Percentiles rank a stretch among this genome's conserved stretches.
Conservation (phyloP, 768 basidiomycete genomes). For the Astraeus odoratus region DNA sequence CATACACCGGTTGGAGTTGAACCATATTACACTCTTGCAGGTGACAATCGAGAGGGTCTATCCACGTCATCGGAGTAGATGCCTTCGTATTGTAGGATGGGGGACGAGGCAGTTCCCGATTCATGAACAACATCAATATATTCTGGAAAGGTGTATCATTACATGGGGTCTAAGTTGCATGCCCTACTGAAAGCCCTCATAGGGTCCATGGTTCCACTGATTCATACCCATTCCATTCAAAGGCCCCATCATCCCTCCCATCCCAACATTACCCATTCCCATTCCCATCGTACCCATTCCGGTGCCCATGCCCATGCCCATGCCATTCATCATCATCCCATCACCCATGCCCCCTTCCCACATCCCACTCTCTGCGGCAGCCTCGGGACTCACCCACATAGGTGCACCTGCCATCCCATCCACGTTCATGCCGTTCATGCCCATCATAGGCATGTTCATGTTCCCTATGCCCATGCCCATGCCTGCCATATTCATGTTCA, state of each 20-base stretch:
- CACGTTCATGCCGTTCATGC: slow-evolving; percentile 36
- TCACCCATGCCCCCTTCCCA: slow-evolving; percentile 34
- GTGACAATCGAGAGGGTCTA: no score
- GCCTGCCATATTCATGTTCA: slow-evolving; percentile 33
- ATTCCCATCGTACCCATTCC: slow-evolving; percentile 33
- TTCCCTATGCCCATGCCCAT: slow-evolving; percentile 34
- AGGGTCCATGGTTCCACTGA: slow-evolving; percentile 30
- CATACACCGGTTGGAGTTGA: no score
- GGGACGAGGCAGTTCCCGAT: no score
- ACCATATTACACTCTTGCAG: no score
- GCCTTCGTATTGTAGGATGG: no score
- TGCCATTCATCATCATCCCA: slow-evolving; percentile 38
- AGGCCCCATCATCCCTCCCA: slow-evolving; percentile 26
- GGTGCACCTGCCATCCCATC: slow-evolving; percentile 22
- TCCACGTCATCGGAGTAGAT: no score
- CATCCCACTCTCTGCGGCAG: slow-evolving; percentile 28
- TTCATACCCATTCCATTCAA: slow-evolving; percentile 36
- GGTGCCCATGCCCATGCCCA: slow-evolving; percentile 21
- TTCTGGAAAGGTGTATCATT: not conserved
- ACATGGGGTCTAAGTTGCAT: not conserved
- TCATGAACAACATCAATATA: slow-evolving; percentile 7
- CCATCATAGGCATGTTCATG: slow-evolving; percentile 35
- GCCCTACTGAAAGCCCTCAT: slow-evolving; percentile 24
- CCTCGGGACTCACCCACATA: slow-evolving; percentile 32
- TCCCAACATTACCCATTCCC: slow-evolving; percentile 28